phyloP scores from a whole-genome alignment of 2,329 filamentous ascomycete species.

The Sporothrix brasiliensis region DNA sequence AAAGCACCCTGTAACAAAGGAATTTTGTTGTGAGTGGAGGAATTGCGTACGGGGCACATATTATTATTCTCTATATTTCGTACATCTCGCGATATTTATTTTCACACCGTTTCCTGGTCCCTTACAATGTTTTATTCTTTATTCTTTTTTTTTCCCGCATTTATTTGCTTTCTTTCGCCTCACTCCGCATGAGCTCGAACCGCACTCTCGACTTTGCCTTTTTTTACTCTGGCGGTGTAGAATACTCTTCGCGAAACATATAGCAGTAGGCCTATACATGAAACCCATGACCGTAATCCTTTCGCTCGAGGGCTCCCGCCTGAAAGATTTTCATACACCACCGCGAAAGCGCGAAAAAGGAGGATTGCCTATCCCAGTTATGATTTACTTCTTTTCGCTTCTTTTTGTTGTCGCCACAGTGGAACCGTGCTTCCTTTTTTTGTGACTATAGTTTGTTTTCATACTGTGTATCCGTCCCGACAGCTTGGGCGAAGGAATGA shows the following conservation, averaged over 20 bases:
- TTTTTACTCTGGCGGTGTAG: conserved; percentile 1
- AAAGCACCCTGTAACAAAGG: neutral
- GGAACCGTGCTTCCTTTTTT: neutral
- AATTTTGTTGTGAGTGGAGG: too few species aligned
- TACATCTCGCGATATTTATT: too few species aligned
- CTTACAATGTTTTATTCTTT: too few species aligned
- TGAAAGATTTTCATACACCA: neutral
- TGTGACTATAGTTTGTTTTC: neutral
- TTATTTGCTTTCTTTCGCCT: neutral
- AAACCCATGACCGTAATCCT: conserved; percentile 1
- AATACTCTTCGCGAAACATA: neutral
- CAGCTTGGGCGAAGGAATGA: conserved; percentile 21
- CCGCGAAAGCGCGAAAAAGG: too few species aligned
- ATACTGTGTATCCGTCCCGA: conserved; percentile 4
- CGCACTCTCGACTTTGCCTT: neutral
- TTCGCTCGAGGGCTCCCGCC: neutral
- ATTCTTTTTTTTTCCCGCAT: neutral
- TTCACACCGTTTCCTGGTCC: too few species aligned
- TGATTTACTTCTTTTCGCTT: neutral
- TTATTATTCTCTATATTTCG: too few species aligned
- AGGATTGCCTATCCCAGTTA: neutral
- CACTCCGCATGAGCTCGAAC: neutral
- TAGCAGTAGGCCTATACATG: too few species aligned
- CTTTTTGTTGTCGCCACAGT: neutral
- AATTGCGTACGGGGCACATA: too few species aligned